Base-by-base conservation (phyloP, 441 rosid genomes). In the Populus hybrid region DNA sequence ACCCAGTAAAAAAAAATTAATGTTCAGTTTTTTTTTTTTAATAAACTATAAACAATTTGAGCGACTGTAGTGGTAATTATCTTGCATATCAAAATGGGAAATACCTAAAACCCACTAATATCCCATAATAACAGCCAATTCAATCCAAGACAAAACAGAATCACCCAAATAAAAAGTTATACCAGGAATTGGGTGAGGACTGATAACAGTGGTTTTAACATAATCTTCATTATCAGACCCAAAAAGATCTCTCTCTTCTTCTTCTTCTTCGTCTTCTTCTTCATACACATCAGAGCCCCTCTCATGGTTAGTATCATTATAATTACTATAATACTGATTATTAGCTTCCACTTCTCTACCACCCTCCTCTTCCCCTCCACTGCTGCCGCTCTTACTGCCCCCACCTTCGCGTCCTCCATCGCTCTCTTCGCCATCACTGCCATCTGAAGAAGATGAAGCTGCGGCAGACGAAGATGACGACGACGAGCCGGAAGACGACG, bases 141-240 rank as follows among this genome's bases (percentile, higher is more conserved):
- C 57, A 46, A 46, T 46, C 57, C 57, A 46, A 14, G 6, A 46
- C 19, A 46, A 46, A 46, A 46, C 5, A 46, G 6, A 46, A 14
- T 46, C 57, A 14, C 57, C 57, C 57, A 12, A 5, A 46, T 46
- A 46, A 46, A 46, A 46, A 46, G 57, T 14, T 46, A 46, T 46
- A 46, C 57, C 57, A 46, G 57, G 57, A 14, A 46, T 46, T 4
- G 57, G 57, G 57, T 46, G 19, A 46, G 57, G 57, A 46, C 57
- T 46, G 19, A 14, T 14, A 67, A 68, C 38, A 18, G 81, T 80
- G 59, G 97, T 92, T 80, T 90, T 90, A 69, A 88, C 89, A 81
- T 94, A 92, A 72, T 91, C 97, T 85, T 90, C 92, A 73, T 91
- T 92, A 83, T 89, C 97, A 80, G 94, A 86, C 8, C 93, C 97